These are phyloP conservation scores for Epichloe sp. DNA, from an alignment of 2,329 filamentous ascomycete genomes.

Conservation along the genomic window DNA sequence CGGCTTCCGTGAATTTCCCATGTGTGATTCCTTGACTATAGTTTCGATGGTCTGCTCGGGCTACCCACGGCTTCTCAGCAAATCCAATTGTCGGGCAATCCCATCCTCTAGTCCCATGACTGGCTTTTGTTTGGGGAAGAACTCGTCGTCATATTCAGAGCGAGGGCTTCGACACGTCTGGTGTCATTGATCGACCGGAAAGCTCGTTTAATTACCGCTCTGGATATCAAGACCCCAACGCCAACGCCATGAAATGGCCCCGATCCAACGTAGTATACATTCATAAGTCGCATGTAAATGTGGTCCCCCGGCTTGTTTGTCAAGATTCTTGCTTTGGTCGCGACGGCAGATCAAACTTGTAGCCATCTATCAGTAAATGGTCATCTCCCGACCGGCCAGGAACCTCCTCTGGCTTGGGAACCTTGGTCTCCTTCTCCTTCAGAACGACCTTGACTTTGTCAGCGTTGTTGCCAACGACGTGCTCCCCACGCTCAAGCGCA, in stretches of 20 bases:
- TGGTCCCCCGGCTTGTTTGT: not conserved
- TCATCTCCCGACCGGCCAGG: constrained; percentile 20
- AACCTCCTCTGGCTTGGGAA: constrained; percentile 13
- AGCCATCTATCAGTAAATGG: constrained; percentile 38
- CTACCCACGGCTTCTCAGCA: too few relatives aligned
- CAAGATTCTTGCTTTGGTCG: constrained; percentile 3
- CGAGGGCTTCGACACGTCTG: too few relatives aligned
- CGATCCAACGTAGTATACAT: not conserved
- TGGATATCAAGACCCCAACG: not conserved
- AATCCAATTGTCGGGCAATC: too few relatives aligned
- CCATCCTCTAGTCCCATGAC: not conserved
- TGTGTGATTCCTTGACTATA: not conserved
- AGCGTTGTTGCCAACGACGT: constrained; percentile 6
- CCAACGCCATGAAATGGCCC: not conserved
- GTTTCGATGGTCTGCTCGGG: not conserved
- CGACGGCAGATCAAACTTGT: constrained; percentile 26
- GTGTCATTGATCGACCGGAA: too few relatives aligned
- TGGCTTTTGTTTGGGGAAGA: not conserved
- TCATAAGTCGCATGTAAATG: not conserved
- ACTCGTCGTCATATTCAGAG: not conserved
- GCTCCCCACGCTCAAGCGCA: constrained; percentile 35
- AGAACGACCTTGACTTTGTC: constrained; percentile 35
- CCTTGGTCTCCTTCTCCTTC: constrained; percentile 32
- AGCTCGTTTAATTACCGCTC: too few relatives aligned
- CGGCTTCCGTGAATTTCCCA: not conserved